Evolutionary conservation across 345 rosid genomes (phyloP), one percentile per base, ranked within the genome.

Genomic region (Murraya paniculata): DNA sequence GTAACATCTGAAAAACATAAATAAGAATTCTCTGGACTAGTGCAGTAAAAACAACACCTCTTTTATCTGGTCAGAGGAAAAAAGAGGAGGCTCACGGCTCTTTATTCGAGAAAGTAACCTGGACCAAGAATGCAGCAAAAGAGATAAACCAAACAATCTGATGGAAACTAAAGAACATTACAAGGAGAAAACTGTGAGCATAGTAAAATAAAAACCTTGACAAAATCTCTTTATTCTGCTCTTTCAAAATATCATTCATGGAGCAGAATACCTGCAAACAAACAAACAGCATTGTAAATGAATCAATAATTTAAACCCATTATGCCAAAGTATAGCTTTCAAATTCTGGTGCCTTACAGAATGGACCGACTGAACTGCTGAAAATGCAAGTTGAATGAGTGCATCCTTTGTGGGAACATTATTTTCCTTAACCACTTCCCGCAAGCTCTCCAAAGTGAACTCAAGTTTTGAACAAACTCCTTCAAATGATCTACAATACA

Each of bases 181-280:
- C 22, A 64, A 16, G 57, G 16, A 59, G 25, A 71, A 69, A 4
- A 77, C 13, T 57, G 48, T 60, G 64, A 31, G 31, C 33, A 61
- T 19, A 14, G 39, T 35, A 70, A 71, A 71, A 48, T 28, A 28
- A 70, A 66, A 38, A 94, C 99, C 99, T 90, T 71, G 86, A 87
- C 82, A 89, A 87, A 35, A 80, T 77, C 74, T 79, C 86, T 80
- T 78, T 91, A 67, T 92, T 90, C 65, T 79, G 87, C 76, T 85
- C 93, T 86, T 88, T 86, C 61, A 82, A 74, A 75, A 79, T 70
- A 73, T 31, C 8, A 71, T 85, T 83, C 92, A 90, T 83, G 45
- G 91, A 86, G 81, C 82, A 61, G 75, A 89, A 96, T 9, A 83
- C 97, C 99, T 96, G 91, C 84, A 87, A 75, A 85, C 21, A 55